Percentiles rank a stretch among this genome's conserved stretches.
phyloP scores from a whole-genome alignment of 805 yeast species.

The Myxozyma udenii region DNA sequence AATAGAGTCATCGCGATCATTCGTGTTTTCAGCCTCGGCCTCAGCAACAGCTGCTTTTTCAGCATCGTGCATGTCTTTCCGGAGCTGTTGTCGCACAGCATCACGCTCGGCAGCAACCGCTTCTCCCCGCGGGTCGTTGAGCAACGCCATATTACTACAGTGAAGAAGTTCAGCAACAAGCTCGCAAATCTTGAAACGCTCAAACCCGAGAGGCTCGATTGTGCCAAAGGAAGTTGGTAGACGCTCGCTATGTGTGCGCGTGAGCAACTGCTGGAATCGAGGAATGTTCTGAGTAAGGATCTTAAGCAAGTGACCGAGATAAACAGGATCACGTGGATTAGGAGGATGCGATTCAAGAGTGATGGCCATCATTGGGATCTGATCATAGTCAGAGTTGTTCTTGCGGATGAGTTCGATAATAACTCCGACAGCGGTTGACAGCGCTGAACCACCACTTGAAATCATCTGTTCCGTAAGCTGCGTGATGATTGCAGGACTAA shows the following conservation, averaged over 20 bases:
- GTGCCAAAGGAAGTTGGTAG: slow-evolving; percentile 63
- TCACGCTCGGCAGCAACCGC: slow-evolving; percentile 67
- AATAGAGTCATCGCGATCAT: slow-evolving; percentile 4
- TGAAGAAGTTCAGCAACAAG: slow-evolving; percentile 90
- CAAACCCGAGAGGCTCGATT: slow-evolving; percentile 80
- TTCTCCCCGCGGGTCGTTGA: slow-evolving; percentile 75
- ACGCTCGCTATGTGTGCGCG: slow-evolving; percentile 37
- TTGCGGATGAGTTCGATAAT: slow-evolving; percentile 91
- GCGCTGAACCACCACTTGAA: slow-evolving; percentile 70
- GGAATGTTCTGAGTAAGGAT: slow-evolving; percentile 75
- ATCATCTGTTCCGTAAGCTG: slow-evolving; percentile 75
- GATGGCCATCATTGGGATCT: slow-evolving; percentile 76
- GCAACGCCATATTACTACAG: slow-evolving; percentile 93
- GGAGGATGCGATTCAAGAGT: slow-evolving; percentile 90
- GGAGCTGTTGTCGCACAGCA: slow-evolving; percentile 48
- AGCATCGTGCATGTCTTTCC: slow-evolving; percentile 4
- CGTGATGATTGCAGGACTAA: slow-evolving; percentile 65
- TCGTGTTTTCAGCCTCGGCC: neutral
- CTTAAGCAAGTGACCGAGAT: slow-evolving; percentile 77
- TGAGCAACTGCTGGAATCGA: slow-evolving; percentile 60
- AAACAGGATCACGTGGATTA: slow-evolving; percentile 85
- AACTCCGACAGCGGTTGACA: slow-evolving; percentile 92
- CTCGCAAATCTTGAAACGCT: slow-evolving; percentile 85
- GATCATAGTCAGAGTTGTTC: slow-evolving; percentile 93
- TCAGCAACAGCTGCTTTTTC: neutral